phyloP scores from a whole-genome alignment of 2,329 filamentous ascomycete genomes.

The Fusarium sp. region DNA sequence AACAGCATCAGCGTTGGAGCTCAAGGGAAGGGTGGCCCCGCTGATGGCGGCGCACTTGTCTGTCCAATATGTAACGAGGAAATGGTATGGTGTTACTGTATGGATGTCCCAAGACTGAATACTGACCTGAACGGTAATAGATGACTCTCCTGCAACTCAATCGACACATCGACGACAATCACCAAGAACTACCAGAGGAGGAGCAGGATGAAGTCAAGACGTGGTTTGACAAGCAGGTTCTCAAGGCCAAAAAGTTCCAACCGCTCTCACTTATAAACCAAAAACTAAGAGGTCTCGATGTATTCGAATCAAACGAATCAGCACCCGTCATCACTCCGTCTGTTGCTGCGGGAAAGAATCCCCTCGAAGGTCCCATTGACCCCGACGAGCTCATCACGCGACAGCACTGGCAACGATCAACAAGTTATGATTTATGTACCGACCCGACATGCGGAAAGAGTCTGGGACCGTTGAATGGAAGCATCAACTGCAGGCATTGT shows the following conservation, averaged over 20 bases:
- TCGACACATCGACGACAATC: slow-evolving; percentile 84
- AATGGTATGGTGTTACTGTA: slow-evolving; percentile 75
- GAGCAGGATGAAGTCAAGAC: slow-evolving; percentile 96
- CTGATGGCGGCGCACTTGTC: slow-evolving; percentile 73
- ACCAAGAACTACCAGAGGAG: slow-evolving; percentile 88
- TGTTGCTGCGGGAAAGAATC: slow-evolving; percentile 55
- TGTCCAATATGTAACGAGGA: slow-evolving; percentile 99
- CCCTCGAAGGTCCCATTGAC: slow-evolving; percentile 67
- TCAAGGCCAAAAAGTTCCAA: slow-evolving; percentile 93
- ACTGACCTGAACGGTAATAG: slow-evolving; percentile 57
- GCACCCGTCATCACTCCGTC: slow-evolving; percentile 52
- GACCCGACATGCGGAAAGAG: slow-evolving; percentile 88
- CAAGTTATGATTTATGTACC: slow-evolving; percentile 82
- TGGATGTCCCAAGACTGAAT: slow-evolving; percentile 24
- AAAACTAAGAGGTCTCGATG: slow-evolving; percentile 90
- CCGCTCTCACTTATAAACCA: slow-evolving; percentile 92
- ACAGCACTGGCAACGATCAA: slow-evolving; percentile 87
- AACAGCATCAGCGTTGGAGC: slow-evolving; percentile 80
- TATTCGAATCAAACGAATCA: slow-evolving; percentile 92
- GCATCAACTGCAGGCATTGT: slow-evolving; percentile 93
- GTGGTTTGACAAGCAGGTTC: slow-evolving; percentile 95
- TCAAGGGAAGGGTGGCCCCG: slow-evolving; percentile 65
- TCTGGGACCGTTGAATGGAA: slow-evolving; percentile 83
- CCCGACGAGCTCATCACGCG: slow-evolving; percentile 92
- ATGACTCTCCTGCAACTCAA: slow-evolving; percentile 94